Percentiles rank a stretch among this genome's conserved stretches.
phyloP scores from a whole-genome alignment of 805 yeast genomes.

The Schwanniomyces yamadae region DNA sequence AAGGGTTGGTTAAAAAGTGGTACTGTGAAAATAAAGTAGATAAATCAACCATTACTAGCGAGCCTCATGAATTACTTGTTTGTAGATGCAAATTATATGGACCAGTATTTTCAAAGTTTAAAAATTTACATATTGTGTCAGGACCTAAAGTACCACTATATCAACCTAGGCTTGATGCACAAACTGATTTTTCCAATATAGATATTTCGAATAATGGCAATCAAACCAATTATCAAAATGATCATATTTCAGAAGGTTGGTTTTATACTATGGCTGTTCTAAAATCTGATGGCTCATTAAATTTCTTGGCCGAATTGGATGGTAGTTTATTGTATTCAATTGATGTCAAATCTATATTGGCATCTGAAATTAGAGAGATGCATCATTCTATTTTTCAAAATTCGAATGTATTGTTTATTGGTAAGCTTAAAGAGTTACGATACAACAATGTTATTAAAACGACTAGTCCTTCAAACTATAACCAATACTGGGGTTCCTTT shows the following conservation, averaged over 20 bases:
- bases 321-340: constrained; percentile 60
- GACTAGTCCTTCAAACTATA: constrained; percentile 17
- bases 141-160: constrained; percentile 40
- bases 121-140: constrained; percentile 34
- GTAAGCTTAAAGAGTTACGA: constrained; percentile 55
- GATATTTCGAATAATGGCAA: constrained; percentile 7
- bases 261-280: constrained; percentile 70
- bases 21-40: constrained; percentile 37
- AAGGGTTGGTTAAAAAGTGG: constrained; percentile 58
- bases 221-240: constrained; percentile 5
- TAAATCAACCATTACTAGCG: constrained; percentile 17
- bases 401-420: constrained; percentile 59
- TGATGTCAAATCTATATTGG: constrained; percentile 49
- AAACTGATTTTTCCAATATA: constrained; percentile 4
- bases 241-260: constrained; percentile 55
- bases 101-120: constrained; percentile 48
- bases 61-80: constrained; percentile 47
- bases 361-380: constrained; percentile 62
- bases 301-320: constrained; percentile 61
- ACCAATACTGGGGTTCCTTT: constrained; percentile 24
- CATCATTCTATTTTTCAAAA: constrained; percentile 63
- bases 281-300: constrained; percentile 60
- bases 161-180: constrained; percentile 12
- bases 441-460: constrained; percentile 37
- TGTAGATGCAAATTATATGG: constrained; percentile 68